These are phyloP conservation scores for Porphyrellus sp. DNA, from an alignment of 1,284 basidiomycete genomes.

Conservation along the genomic window DNA sequence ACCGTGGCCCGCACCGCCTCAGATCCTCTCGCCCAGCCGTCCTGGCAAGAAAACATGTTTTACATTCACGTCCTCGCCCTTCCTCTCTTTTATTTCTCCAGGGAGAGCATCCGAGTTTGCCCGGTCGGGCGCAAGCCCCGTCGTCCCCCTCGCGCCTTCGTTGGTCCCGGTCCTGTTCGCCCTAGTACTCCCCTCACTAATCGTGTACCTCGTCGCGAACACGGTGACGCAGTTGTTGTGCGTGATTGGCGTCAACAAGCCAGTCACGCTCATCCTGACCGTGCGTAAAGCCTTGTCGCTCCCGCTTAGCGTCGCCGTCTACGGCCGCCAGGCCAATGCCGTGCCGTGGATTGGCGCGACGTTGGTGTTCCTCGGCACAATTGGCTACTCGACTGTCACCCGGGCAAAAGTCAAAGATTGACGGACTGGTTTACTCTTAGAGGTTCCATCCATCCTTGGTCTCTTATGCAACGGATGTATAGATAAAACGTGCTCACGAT, in stretches of 20 bases:
- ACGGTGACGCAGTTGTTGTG: constrained; percentile 86
- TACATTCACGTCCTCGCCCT: constrained; percentile 78
- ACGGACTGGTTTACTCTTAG: too few species aligned
- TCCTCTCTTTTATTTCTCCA: constrained; percentile 66
- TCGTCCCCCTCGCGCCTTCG: constrained; percentile 28
- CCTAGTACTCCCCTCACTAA: constrained; percentile 54
- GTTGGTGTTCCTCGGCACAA: constrained; percentile 69
- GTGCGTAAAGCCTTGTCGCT: constrained; percentile 88
- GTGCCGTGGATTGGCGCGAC: constrained; percentile 66
- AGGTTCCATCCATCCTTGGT: too few species aligned
- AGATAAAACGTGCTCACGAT: constrained; percentile 12
- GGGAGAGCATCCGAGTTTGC: constrained; percentile 55
- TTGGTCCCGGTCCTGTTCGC: constrained; percentile 10
- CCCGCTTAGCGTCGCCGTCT: constrained; percentile 64
- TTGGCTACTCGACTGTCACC: constrained; percentile 61
- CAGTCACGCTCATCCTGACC: constrained; percentile 85
- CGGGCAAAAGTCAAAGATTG: constrained; percentile 20
- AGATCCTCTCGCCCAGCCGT: constrained; percentile 30
- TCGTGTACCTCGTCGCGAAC: constrained; percentile 71
- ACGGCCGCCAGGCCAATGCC: constrained; percentile 27
- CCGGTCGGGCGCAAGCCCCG: constrained; percentile 44
- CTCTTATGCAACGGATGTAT: background rate
- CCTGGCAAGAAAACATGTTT: constrained; percentile 91
- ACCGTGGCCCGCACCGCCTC: constrained; percentile 18
- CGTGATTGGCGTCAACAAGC: constrained; percentile 85